Evolutionary conservation across 202 grass and related monocot species (phyloP), one percentile per base, ranked within the genome.

Genomic region (Bolboschoenoplectus hybrid): DNA sequence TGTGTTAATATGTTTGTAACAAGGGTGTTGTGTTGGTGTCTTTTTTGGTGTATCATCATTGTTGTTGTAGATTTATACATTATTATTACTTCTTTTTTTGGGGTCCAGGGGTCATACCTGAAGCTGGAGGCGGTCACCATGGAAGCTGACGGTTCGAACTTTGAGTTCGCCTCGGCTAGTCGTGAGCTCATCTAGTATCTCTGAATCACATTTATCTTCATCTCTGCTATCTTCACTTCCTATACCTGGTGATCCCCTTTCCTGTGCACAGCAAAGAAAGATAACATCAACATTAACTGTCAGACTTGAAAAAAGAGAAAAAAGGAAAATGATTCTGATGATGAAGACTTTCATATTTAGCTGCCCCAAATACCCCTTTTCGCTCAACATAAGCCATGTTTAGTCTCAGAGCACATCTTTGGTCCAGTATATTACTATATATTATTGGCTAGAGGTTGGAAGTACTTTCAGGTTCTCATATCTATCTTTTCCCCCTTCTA

Each of bases 111-210:
- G 32, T 26, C 5, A 56, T 91, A 97, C 95, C 91, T 97, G 95
- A 86, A 89, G 49, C 32, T 77, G 56, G 52, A 61, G 62, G 53
- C 89, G 84, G 66, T 97, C 93, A 55, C 90, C 90, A 51, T 79
- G 86, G 62, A 87, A 74, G 79, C 85, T 92, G 13, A 34, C 64
- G 32, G 71, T 67, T 87, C 93, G 90, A 81, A 85, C 88, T 84
- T 95, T 97, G 58, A 97, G 40, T 88, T 97, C 95, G n/a, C 95
- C 95, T 69, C 95, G 88, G 43, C 88, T 89, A 51, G 93, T 98
- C 64, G 95, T 95, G 71, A 93, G 74, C 40, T 95, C 95, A 32
- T 98, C 91, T 50, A 98, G 64, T 86, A 98, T 95, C 47, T 98
- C 95, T 82, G 89, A 88, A 71, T 95, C 89, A 53, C 75, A 50